Base-by-base conservation (phyloP, 441 rosid genomes). In the Eruca vesicaria region DNA sequence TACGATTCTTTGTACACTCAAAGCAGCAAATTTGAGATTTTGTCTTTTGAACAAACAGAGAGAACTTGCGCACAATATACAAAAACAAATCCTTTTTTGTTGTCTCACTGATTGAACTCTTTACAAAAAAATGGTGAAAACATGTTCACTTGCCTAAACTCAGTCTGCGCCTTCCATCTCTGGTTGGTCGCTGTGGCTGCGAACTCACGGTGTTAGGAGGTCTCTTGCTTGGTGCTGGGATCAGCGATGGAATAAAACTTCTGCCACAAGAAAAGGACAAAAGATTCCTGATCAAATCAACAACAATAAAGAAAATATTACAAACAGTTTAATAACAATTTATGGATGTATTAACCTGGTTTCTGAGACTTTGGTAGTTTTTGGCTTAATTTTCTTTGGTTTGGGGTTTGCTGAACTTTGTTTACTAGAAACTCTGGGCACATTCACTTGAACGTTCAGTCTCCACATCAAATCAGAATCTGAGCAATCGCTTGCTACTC, bases 201-300 rank as follows among this genome's bases (percentile, higher is more conserved):
- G 79, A 75, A 66, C 80, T 85, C 10, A 35, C 38, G 14, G 88
- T 84, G 63, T 67, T 81, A 9, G 87, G 71, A 65, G 50, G 58
- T 81, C 83, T 93, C 84, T 81, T 75, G 16, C 81, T 85, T 63
- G 89, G 80, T 7, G 89, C 87, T 7, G 97, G 97, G 56, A 88
- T 89, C 74, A 86, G 72, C 41, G 97, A 87, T 57, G 98, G 99
- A 62, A 90, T 86, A 41, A 83, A 63, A 74, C 93, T 90, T 90
- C 95, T 88, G 81, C 35, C 62, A 19, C 70, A 61, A 61, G 14
- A 31, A 65, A 66, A 9, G 19, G 33, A 69, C 63, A 57, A 36
- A 63, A 52, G 19, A 3, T 3, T 50, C 33, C 16, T 12, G 14
- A n/a, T 63, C 29, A 35, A 26, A 23, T 48, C 77, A 36, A 9